Evolutionary conservation across 139 green algal genomes (phyloP), one percentile per base, ranked within the genome.

Genomic region (Chlorella sp.): DNA sequence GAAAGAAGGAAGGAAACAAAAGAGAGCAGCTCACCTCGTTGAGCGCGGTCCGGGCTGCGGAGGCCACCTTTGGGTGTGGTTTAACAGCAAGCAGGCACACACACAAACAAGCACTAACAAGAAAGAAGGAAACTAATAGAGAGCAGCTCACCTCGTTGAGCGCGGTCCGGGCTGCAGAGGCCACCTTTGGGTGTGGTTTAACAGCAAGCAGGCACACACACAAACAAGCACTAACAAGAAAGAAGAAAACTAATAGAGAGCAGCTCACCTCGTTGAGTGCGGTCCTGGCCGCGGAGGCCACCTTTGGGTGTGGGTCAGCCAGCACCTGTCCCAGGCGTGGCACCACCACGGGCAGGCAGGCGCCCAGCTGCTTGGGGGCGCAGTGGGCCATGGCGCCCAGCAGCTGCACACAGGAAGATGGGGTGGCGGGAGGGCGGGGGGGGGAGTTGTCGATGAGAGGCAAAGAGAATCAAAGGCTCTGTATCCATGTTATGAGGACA

Each of bases 351-450:
- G 98, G 98, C 92, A 99, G 93, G 91, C 94, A 98, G 75, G 95
- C 94, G 48, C 94, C 95, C 32, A 99, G 95, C 95, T 99, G 98
- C 91, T 97, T 97, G 90, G 98, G 98, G 26, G 97, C 97, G 91
- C 97, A 99, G 93, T 97, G 95, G 14, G 98, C 97, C 98, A 99
- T 99, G 40, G 98, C 94, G 64, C 97, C 98, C 94, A 99, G 95
- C 87, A 99, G 93, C 95, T 57, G 48, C 48, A 57, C 99, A 96
- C 37, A 78, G 66, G 32, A 71, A 91, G 16, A 79, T 40, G 87
- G 87, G 36, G 83, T 24, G 1, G 32, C 48, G 60, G 82, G 82
- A 22, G 57, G 57, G 32, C n/a, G 0, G 3, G 82, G 28, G 28
- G 57, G 14, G 14, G 48, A 48, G 24, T 37, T 1, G 4, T 19